A percentile compares a stretch with the other conserved stretches of the same genome.
phyloP scores from a whole-genome alignment of 1,139 yeast species.

The Zhuliangozyma parablackwelliae region DNA sequence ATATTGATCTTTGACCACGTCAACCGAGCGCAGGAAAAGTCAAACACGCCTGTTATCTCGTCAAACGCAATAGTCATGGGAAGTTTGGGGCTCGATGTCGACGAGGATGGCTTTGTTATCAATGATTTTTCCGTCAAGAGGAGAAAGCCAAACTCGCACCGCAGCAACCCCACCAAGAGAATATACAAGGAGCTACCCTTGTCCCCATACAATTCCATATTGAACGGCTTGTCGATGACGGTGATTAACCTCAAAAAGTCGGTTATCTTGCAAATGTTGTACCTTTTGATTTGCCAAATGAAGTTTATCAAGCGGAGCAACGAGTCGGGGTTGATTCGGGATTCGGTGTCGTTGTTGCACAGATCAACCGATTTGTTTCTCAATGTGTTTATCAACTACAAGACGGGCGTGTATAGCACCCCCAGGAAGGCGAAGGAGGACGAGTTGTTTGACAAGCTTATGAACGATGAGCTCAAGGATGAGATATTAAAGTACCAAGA shows the following conservation, averaged over 20 bases:
- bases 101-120: slow-evolving; percentile 46
- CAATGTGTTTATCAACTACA: slow-evolving; percentile 37
- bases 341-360: slow-evolving; percentile 23
- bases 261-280: slow-evolving; percentile 42
- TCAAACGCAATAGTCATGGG: slow-evolving; percentile 26
- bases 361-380: slow-evolving; percentile 35
- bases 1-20: slow-evolving; percentile 35
- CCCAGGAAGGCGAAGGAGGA: slow-evolving; percentile 29
- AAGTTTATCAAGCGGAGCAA: slow-evolving; percentile 27
- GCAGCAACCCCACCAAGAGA: slow-evolving; percentile 7
- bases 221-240: slow-evolving; percentile 44
- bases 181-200: slow-evolving; percentile 27
- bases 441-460: slow-evolving; percentile 33
- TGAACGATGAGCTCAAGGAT: slow-evolving; percentile 38
- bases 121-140: slow-evolving; percentile 44
- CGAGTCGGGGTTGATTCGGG: slow-evolving; percentile 13
- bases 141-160: slow-evolving; percentile 17
- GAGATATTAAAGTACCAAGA: slow-evolving; percentile 34
- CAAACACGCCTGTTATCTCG: slow-evolving; percentile 15
- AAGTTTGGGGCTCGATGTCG: slow-evolving; percentile 32
- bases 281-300: slow-evolving; percentile 37
- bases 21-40: slow-evolving; percentile 16
- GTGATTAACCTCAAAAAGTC: slow-evolving; percentile 44
- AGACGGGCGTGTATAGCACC: slow-evolving; percentile 10
- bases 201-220: slow-evolving; percentile 41